Evolutionary conservation across 2,329 filamentous ascomycete genomes (phyloP).

Genomic region (Cryphonectria carpinicola): DNA sequence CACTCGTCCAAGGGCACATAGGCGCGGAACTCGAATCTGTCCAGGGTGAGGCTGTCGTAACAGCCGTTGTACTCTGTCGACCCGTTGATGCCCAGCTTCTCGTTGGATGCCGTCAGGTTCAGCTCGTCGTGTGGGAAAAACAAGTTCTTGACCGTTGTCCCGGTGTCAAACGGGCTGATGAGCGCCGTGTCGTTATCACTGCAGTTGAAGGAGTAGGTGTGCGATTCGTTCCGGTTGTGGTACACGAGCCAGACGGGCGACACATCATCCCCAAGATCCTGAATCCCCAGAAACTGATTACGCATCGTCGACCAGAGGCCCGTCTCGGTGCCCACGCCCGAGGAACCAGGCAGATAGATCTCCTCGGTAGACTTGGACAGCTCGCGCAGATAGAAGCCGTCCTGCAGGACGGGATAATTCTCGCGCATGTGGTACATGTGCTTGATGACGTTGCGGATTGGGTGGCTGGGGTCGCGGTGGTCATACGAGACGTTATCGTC

Average conservation of each 20-base stretch:
- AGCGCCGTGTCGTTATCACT: conserved; percentile 51
- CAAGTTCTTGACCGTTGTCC: conserved; percentile 64
- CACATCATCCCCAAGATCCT: conserved; percentile 42
- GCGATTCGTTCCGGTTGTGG: conserved; percentile 54
- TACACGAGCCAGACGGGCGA: conserved; percentile 57
- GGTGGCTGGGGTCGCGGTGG: conserved; percentile 65
- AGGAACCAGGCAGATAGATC: conserved; percentile 56
- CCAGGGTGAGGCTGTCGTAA: conserved; percentile 53
- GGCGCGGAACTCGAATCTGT: conserved; percentile 60
- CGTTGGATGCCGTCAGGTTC: conserved; percentile 48
- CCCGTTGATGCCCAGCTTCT: conserved; percentile 50
- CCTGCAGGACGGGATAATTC: conserved; percentile 60
- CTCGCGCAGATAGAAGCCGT: conserved; percentile 59
- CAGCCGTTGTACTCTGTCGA: conserved; percentile 57
- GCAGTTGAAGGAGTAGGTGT: conserved; percentile 54
- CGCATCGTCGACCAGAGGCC: conserved; percentile 62
- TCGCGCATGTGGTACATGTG: conserved; percentile 63
- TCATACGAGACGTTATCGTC: conserved; percentile 60
- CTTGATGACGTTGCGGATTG: conserved; percentile 63
- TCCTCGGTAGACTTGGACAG: conserved; percentile 61
- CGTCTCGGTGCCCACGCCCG: conserved; percentile 56
- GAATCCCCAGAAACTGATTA: conserved; percentile 52
- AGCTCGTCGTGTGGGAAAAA: conserved; percentile 65
- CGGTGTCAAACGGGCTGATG: conserved; percentile 57
- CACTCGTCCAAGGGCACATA: conserved; percentile 60